Conservation (phyloP, 305 asterid species). For the Rubia occidens region DNA sequence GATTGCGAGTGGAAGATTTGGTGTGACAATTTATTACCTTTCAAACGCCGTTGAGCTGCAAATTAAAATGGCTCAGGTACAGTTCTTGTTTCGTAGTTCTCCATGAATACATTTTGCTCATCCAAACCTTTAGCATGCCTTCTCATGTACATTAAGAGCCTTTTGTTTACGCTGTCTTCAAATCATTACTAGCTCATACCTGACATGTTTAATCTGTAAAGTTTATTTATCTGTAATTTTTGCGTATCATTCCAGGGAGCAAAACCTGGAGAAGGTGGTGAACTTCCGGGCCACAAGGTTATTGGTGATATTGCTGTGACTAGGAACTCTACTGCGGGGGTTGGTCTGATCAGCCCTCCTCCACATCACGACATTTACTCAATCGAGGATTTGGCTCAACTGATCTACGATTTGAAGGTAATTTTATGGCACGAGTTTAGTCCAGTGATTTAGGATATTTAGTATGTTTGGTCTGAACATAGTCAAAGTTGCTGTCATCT, state of each 20-base stretch:
- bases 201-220: conserved; percentile 16
- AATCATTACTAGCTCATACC: too few relatives aligned
- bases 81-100: background rate
- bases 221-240: conserved; percentile 18
- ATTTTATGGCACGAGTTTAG: background rate
- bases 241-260: conserved; percentile 66
- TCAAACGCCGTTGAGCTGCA: conserved; percentile 94
- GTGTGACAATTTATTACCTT: conserved; percentile 94
- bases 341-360: conserved; percentile 96
- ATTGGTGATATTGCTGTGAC: conserved; percentile 97
- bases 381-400: conserved; percentile 96
- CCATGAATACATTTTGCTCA: background rate
- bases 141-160: too few relatives aligned
- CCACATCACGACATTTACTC: conserved; percentile 99
- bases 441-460: background rate
- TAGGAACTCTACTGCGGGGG: conserved; percentile 96
- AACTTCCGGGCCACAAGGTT: conserved; percentile 99
- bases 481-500: conserved; percentile 7
- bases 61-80: conserved; percentile 99
- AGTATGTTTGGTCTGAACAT: conserved; percentile 6
- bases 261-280: conserved; percentile 99
- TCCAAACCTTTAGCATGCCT: conserved; percentile 9
- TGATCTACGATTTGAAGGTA: conserved; percentile 97
- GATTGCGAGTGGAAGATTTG: conserved; percentile 99
- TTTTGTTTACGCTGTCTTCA: too few relatives aligned